Evolutionary conservation across 108 stramenopile genomes (phyloP).

Genomic region (Fragilariopsis cylindrus): DNA sequence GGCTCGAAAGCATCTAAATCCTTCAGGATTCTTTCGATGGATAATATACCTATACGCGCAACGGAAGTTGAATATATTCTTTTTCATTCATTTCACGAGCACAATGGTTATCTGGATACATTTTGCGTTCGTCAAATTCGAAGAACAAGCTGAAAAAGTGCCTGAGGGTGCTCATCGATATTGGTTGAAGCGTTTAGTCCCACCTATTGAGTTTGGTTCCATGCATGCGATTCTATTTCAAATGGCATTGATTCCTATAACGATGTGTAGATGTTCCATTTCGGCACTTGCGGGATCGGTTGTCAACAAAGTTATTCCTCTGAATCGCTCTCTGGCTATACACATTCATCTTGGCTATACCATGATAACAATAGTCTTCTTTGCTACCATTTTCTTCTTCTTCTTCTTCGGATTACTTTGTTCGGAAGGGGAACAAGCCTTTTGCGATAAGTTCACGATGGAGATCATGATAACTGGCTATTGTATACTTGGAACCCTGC

Average conservation of each 20-base stretch:
- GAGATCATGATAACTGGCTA: slow-evolving; percentile 47
- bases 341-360: slow-evolving; percentile 53
- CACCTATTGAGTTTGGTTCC: slow-evolving; percentile 50
- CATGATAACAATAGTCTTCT: slow-evolving; percentile 36
- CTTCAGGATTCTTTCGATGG: slow-evolving; percentile 20
- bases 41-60: slow-evolving; percentile 27
- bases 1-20: slow-evolving; percentile 16
- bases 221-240: slow-evolving; percentile 61
- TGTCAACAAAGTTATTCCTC: slow-evolving; percentile 36
- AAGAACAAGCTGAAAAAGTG: slow-evolving; percentile 33
- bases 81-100: slow-evolving; percentile 22
- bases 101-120: slow-evolving; percentile 25
- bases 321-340: slow-evolving; percentile 33
- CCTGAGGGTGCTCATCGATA: slow-evolving; percentile 37
- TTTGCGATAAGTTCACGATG: slow-evolving; percentile 51
- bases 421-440: slow-evolving; percentile 39
- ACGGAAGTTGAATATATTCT: slow-evolving; percentile 26
- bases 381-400: slow-evolving; percentile 49
- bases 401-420: slow-evolving; percentile 44
- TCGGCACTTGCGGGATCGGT: slow-evolving; percentile 24
- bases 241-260: slow-evolving; percentile 51
- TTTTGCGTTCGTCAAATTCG: slow-evolving; percentile 44
- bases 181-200: slow-evolving; percentile 42
- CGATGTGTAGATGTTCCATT: slow-evolving; percentile 46
- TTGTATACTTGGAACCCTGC: slow-evolving; percentile 32